A percentile compares a stretch with the other conserved stretches of the same genome.
These are phyloP conservation scores for Calonectria pseudoturangicola DNA, from an alignment of 2,329 filamentous ascomycete genomes.

Conservation along the genomic window DNA sequence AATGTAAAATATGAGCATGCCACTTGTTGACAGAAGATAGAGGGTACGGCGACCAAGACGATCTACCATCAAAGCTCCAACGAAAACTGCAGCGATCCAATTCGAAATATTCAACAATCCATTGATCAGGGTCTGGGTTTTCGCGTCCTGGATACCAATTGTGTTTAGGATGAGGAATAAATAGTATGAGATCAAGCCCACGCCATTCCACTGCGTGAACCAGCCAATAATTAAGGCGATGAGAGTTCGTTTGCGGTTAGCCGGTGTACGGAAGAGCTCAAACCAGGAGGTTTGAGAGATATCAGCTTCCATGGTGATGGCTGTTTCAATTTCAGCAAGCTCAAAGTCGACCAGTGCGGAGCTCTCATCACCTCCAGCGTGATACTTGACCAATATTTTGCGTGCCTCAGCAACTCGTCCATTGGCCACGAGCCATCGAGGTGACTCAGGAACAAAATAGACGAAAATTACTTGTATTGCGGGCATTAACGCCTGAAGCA, in stretches of 20 bases:
- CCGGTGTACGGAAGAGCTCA: constrained; percentile 62
- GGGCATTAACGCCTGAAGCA: constrained; percentile 51
- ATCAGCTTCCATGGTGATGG: constrained; percentile 57
- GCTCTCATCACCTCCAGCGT: constrained; percentile 63
- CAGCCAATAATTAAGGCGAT: constrained; percentile 49
- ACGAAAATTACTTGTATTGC: constrained; percentile 49
- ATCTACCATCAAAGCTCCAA: constrained; percentile 62
- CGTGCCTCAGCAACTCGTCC: constrained; percentile 60
- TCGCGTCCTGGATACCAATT: constrained; percentile 61
- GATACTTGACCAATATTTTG: constrained; percentile 62
- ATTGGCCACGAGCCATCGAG: constrained; percentile 58
- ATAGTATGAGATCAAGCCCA: constrained; percentile 56
- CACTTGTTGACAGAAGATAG: constrained; percentile 60
- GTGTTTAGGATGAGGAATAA: constrained; percentile 61
- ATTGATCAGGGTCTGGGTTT: constrained; percentile 58
- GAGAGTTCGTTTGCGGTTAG: constrained; percentile 52
- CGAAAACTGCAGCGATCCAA: constrained; percentile 60
- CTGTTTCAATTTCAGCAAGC: constrained; percentile 63
- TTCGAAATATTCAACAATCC: constrained; percentile 60
- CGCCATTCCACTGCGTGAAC: constrained; percentile 50
- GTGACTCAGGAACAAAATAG: constrained; percentile 55
- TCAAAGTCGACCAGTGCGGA: constrained; percentile 64
- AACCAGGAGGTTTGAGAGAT: constrained; percentile 61
- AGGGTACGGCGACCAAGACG: constrained; percentile 63
- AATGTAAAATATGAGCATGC: constrained; percentile 60